These are phyloP conservation scores for Colletotrichum spaethianum DNA, from an alignment of 2,329 filamentous ascomycete genomes.

Conservation along the genomic window DNA sequence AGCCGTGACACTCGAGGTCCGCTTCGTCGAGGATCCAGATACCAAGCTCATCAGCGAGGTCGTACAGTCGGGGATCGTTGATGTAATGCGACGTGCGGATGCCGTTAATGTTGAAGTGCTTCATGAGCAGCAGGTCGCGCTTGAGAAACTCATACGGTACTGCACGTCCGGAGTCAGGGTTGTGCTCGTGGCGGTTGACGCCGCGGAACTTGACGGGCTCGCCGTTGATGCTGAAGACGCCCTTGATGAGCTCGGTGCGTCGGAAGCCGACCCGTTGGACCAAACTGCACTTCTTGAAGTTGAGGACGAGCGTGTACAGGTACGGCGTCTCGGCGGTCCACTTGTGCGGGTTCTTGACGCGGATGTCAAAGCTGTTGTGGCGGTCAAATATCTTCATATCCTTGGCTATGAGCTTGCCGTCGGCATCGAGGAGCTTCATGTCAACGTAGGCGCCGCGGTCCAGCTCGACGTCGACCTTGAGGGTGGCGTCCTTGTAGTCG, in stretches of 20 bases:
- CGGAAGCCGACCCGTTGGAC: conserved; percentile 75
- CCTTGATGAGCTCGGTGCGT: conserved; percentile 71
- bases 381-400: conserved; percentile 45
- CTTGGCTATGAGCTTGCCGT: conserved; percentile 48
- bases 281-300: conserved; percentile 55
- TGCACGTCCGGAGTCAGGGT: conserved; percentile 72
- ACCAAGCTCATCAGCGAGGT: conserved; percentile 74
- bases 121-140: conserved; percentile 76
- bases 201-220: conserved; percentile 75
- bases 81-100: conserved; percentile 78
- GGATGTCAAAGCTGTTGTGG: conserved; percentile 60
- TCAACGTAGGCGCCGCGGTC: conserved; percentile 51
- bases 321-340: conserved; percentile 80
- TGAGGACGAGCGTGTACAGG: conserved; percentile 67
- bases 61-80: conserved; percentile 72
- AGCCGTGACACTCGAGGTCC: conserved; percentile 69
- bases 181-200: conserved; percentile 80
- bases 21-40: conserved; percentile 75
- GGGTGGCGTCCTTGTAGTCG: conserved; percentile 65
- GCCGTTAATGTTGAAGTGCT: conserved; percentile 78
- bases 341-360: conserved; percentile 66
- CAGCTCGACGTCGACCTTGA: conserved; percentile 63
- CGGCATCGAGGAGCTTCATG: conserved; percentile 54
- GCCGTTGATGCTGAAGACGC: conserved; percentile 76
- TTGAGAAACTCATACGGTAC: conserved; percentile 74